phyloP scores from a whole-genome alignment of 2,329 filamentous ascomycete genomes.

The Sphaerostilbella broomeana region DNA sequence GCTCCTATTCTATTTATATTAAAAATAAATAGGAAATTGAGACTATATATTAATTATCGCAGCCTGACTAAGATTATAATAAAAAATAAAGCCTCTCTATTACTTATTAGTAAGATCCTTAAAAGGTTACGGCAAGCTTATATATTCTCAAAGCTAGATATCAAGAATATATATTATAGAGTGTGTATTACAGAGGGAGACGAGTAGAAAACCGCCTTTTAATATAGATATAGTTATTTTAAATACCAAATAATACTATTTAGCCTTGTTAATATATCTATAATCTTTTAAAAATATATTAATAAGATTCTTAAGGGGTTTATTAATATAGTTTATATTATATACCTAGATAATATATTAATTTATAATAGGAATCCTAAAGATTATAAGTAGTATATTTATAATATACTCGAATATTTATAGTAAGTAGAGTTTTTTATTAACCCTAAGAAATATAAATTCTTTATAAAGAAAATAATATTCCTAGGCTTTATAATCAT shows the following conservation, averaged over 20 bases:
- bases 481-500: slow-evolving; percentile 7
- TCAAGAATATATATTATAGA: slow-evolving; percentile 14
- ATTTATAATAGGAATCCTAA: slow-evolving; percentile 11
- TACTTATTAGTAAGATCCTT: slow-evolving; percentile 11
- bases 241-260: slow-evolving; percentile 16
- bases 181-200: slow-evolving; percentile 6
- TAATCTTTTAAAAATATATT: slow-evolving; percentile 15
- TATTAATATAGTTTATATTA: slow-evolving; percentile 13
- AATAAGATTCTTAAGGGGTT: slow-evolving; percentile 8
- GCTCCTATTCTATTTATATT: slow-evolving; percentile 8
- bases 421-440: slow-evolving; percentile 9
- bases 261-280: slow-evolving; percentile 14
- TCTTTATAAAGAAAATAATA: neutral
- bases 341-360: slow-evolving; percentile 16
- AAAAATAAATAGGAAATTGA: slow-evolving; percentile 9
- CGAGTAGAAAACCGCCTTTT: slow-evolving; percentile 13
- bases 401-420: slow-evolving; percentile 8
- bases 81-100: slow-evolving; percentile 12
- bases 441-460: slow-evolving; percentile 12
- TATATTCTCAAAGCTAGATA: slow-evolving; percentile 9
- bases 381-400: slow-evolving; percentile 13
- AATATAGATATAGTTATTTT: slow-evolving; percentile 13
- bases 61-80: slow-evolving; percentile 13
- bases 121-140: slow-evolving; percentile 1
- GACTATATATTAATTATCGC: slow-evolving; percentile 15